Base-by-base conservation (phyloP, 768 basidiomycete species). In the Tulasnella sp. region DNA sequence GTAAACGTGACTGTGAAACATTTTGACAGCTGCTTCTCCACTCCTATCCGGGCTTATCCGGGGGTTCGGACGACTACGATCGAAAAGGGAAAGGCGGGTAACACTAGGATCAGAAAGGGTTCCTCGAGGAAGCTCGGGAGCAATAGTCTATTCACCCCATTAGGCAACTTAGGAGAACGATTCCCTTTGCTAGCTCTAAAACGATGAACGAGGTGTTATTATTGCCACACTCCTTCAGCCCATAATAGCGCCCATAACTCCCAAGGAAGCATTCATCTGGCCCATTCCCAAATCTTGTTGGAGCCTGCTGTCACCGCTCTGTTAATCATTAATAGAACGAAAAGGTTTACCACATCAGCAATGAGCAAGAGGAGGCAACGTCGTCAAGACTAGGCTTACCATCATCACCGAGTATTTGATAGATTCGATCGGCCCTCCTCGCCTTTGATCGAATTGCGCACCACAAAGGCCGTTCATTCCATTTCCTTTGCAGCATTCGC, bases 401-500 rank as follows among this genome's bases (percentile, higher is more conserved):
- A 70, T 70, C 69, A 70, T 70, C 5, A 29, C 36, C 12, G 69
- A 38, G 40, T 36, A 70, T 15, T 70, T 38, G 40, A 70, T 38
- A n/a, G 69, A 38, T 25, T 70, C 69, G 15, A 31, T 36, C 19
- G 40, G 69, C 22, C 69, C 69, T 1, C 69, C 69, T 38, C 69
- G 69, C 36, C n/a, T 29, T 25, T 70, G 69, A 15, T 38, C 40
- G 29, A 70, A 70, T 8, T 70, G 36, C 17, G 69, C 69, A 38
- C 69, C 36, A 22, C 69, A 70, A 1, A 70, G 9, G 19, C 73
- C 58, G 52, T 74, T 67, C 36, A 54, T 29, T 0, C 73, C 58
- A 22, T 37, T 74, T 8, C 73, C 73, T 40, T 58, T 52, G 34
- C 31, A 42, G 36, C 73, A 74, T 38, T 74, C 73, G 7, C 73